Evolutionary conservation across 2,329 filamentous ascomycete genomes (phyloP), one percentile per base, ranked within the genome.

Genomic region (Sporothrix phasma): DNA sequence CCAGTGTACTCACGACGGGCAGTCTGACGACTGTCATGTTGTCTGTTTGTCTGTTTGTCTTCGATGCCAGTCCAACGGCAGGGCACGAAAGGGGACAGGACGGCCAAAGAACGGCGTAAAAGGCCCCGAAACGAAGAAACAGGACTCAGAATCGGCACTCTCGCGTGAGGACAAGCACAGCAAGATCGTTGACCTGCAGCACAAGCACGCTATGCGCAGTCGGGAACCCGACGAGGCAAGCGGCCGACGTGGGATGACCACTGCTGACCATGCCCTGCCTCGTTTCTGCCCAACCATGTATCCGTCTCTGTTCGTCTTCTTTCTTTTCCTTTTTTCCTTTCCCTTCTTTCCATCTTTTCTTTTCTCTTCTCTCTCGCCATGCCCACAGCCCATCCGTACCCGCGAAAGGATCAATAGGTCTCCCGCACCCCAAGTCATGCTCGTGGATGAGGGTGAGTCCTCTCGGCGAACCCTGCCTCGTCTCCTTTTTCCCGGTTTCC

Each of bases 331-430:
- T 34, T 56, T 39, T 24, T 19, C 5, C n/a, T n/a, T n/a, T n/a
- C n/a, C n/a, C n/a, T n/a, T n/a, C n/a, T n/a, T n/a, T n/a, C n/a
- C n/a, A n/a, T n/a, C n/a, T 46, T 19, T 41, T 19, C 10, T 24
- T 43, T 5, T 24, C 13, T 15, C 26, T 13, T 19, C 24, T 19
- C 22, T 17, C 5, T 15, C 10, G 3, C 22, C 24, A 31, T 39
- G 46, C 41, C 19, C 62, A n/a, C 51, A 11, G 45, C 59, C 13
- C 26, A 22, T 51, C 45, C 45, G 51, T 54, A 39, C 45, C 45
- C 59, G 59, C 59, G 58, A 47, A 37, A 47, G 41, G 58, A 61
- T 47, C 41, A 17, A 47, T 47, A 43, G 58, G 29, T 46, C 58
- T 61, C 26, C 43, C 26, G 26, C n/a, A 26, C 37, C 24, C 11